Conservation (phyloP, 768 basidiomycete species). For the Mycena pura region DNA sequence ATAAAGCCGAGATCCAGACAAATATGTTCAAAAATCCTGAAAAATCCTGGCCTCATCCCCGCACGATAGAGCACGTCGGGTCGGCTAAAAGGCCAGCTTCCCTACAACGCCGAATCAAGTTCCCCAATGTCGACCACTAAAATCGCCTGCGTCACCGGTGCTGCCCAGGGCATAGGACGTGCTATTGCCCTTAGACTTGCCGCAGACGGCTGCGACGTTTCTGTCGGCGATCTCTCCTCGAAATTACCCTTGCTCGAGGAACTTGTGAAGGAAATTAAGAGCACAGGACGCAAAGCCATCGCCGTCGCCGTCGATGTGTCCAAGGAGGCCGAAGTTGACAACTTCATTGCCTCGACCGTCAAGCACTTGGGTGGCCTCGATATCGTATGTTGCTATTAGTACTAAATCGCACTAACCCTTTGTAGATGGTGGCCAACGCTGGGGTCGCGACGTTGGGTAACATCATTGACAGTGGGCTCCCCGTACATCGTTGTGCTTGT, state of each 20-base stretch:
- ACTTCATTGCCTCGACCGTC: constrained; percentile 31
- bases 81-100: no score
- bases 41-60: no score
- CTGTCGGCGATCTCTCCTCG: constrained; percentile 39
- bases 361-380: constrained; percentile 14
- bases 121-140: constrained; percentile 22
- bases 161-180: constrained; percentile 47
- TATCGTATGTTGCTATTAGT: constrained; percentile 19
- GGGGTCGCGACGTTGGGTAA: constrained; percentile 24
- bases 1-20: no score
- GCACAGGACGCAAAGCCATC: background rate
- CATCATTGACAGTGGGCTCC: constrained; percentile 24
- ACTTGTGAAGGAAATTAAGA: background rate
- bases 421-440: constrained; percentile 40
- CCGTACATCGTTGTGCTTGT: background rate
- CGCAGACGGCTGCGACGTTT: constrained; percentile 43
- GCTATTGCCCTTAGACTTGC: constrained; percentile 47
- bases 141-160: constrained; percentile 45
- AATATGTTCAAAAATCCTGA: no score
- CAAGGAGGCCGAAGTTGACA: constrained; percentile 41
- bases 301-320: constrained; percentile 36
- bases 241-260: background rate
- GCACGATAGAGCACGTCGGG: no score
- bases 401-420: background rate
- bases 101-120: no score